These are phyloP conservation scores for Cladophialophora yegresii DNA, from an alignment of 2,329 filamentous ascomycete genomes.

Conservation along the genomic window DNA sequence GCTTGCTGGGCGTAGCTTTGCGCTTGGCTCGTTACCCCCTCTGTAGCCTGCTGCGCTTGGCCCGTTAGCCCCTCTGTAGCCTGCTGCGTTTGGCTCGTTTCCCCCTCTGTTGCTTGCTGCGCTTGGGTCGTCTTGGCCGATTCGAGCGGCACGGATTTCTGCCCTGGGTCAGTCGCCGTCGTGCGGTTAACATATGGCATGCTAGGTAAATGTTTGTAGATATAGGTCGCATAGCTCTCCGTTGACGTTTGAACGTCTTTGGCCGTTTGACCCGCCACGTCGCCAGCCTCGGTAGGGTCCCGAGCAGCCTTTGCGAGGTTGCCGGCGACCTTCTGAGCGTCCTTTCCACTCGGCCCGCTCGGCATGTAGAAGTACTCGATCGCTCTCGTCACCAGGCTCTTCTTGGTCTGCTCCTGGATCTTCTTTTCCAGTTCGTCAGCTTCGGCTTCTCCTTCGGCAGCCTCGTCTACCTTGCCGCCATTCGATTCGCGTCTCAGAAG, in stretches of 20 bases:
- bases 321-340: conserved; percentile 30
- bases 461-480: conserved; percentile 36
- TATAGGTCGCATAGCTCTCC: conserved; percentile 24
- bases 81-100: conserved; percentile 17
- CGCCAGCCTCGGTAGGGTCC: conserved; percentile 22
- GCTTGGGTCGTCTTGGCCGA: conserved; percentile 20
- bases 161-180: conserved; percentile 12
- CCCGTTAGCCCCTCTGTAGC: too few relatives aligned
- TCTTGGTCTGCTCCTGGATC: conserved; percentile 36
- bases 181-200: conserved; percentile 30
- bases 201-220: conserved; percentile 32
- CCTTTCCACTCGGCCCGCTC: conserved; percentile 30
- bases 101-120: conserved; percentile 14
- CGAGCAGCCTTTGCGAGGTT: conserved; percentile 26
- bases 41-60: conserved; percentile 17
- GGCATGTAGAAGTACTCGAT: conserved; percentile 38
- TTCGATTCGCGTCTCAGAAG: conserved; percentile 32
- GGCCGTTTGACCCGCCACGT: conserved; percentile 23
- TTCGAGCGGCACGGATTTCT: conserved; percentile 17
- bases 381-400: conserved; percentile 36
- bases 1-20: conserved; percentile 34
- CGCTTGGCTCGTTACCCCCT: conserved; percentile 8
- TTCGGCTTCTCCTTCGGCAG: conserved; percentile 37
- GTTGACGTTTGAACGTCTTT: conserved; percentile 27
- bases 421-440: conserved; percentile 35